phyloP scores from a whole-genome alignment of 441 rosid genomes.

The Macaranga tanarius region DNA sequence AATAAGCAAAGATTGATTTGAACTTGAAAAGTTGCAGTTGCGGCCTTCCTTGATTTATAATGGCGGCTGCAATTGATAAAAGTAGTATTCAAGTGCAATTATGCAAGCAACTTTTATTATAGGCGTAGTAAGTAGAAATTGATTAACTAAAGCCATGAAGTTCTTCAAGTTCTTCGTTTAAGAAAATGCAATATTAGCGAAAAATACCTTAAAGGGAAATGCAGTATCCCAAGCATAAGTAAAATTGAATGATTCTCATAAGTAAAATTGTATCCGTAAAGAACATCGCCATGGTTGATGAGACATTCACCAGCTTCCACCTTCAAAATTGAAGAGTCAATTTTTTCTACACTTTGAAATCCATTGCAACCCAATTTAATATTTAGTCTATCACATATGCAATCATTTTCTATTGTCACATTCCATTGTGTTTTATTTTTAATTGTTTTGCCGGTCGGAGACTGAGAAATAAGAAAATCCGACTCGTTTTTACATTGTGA shows the following conservation, averaged over 20 bases:
- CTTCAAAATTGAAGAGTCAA: neutral
- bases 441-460: neutral
- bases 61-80: too few species aligned
- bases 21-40: too few species aligned
- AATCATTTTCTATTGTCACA: neutral
- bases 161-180: neutral
- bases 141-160: too few species aligned
- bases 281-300: neutral
- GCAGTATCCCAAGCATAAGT: neutral
- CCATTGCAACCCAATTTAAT: neutral
- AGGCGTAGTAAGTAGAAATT: too few species aligned
- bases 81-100: too few species aligned
- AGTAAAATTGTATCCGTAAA: neutral
- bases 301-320: neutral
- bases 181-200: neutral
- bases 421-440: neutral
- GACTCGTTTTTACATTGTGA: neutral
- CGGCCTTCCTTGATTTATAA: too few species aligned
- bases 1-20: too few species aligned
- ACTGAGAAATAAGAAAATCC: neutral
- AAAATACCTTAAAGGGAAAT: neutral
- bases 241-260: conserved; percentile 4
- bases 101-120: too few species aligned
- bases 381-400: neutral
- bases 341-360: neutral